phyloP scores from a whole-genome alignment of 2,329 filamentous ascomycete species.

The Fusarium incarnatum region DNA sequence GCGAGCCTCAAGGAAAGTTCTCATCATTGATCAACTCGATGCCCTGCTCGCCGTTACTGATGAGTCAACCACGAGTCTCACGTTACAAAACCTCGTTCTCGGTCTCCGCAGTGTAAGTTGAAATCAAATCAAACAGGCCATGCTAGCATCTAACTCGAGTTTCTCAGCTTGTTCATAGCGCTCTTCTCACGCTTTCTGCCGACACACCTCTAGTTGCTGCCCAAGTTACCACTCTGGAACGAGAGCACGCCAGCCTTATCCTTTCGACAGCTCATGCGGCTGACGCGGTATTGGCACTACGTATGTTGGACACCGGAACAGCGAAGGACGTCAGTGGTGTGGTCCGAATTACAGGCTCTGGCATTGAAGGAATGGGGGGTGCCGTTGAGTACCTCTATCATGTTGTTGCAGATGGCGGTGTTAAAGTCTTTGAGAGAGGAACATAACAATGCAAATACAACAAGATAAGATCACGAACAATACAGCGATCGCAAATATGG shows the following conservation, averaged over 20 bases:
- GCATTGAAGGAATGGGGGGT: slow-evolving; percentile 51
- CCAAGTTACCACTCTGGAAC: slow-evolving; percentile 74
- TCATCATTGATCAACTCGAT: slow-evolving; percentile 76
- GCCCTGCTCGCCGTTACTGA: slow-evolving; percentile 70
- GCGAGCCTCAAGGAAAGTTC: slow-evolving; percentile 56
- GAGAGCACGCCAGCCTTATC: slow-evolving; percentile 76
- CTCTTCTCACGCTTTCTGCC: slow-evolving; percentile 75
- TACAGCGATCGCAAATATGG: neutral
- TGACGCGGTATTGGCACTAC: slow-evolving; percentile 75
- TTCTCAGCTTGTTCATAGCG: slow-evolving; percentile 69
- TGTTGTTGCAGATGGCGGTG: slow-evolving; percentile 80
- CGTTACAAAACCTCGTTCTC: slow-evolving; percentile 68
- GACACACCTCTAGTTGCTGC: slow-evolving; percentile 76
- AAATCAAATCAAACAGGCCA: neutral
- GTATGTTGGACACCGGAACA: slow-evolving; percentile 86
- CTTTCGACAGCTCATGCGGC: slow-evolving; percentile 81
- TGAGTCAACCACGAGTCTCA: slow-evolving; percentile 56
- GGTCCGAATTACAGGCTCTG: slow-evolving; percentile 73
- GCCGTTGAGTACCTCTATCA: slow-evolving; percentile 84
- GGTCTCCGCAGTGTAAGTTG: slow-evolving; percentile 70
- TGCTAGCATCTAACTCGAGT: neutral
- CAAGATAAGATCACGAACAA: neutral
- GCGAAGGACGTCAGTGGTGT: slow-evolving; percentile 93
- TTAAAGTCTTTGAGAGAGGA: slow-evolving; percentile 87
- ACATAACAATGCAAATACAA: slow-evolving; percentile 37